Evolutionary conservation across 345 rosid genomes (phyloP), one percentile per base, ranked within the genome.

Genomic region (Linum trigynum): DNA sequence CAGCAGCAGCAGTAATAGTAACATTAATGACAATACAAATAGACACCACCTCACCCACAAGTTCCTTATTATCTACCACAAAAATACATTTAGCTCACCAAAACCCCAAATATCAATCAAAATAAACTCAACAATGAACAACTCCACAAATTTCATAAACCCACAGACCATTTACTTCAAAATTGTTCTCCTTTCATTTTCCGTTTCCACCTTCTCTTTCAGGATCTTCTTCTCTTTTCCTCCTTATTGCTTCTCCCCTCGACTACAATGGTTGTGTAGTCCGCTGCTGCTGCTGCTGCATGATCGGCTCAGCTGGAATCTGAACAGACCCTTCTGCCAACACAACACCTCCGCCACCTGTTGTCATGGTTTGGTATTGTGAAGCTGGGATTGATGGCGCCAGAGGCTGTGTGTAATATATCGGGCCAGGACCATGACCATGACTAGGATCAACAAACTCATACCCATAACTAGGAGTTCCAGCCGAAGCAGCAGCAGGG

Each of bases 341-440:
- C 48, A 65, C 79, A 62, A 73, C 80, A 59, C 2, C 16, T 53
- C 32, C 32, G 32, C 32, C 32, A 23, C 78, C 53, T 48, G 80
- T 74, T 0, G 84, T 68, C 87, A 88, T 84, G 65, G 99, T 94
- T 70, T 94, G 99, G 76, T 90, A 94, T 76, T 88, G 99, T 59
- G 90, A 78, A 23, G 32, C 32, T 63, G 87, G 82, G 73, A 85
- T 72, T 35, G 82, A 55, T 35, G 83, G 86, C 9, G 84, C 86
- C 71, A 83, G 39, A 71, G 85, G 89, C 75, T 84, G 99, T 14
- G 95, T 77, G 60, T 86, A 94, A 77, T 85, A 90, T 53, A 90
- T 75, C 79, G 32, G 32, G 32, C 32, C 32, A 23, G 32, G 32
- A 23, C 32, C 32, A 23, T 81, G 97, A 41, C 82, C 77, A 75